Evolutionary conservation across 1,284 basidiomycete species (phyloP), one percentile per base, ranked within the genome.

Genomic region (Cryptococcus hybrid): DNA sequence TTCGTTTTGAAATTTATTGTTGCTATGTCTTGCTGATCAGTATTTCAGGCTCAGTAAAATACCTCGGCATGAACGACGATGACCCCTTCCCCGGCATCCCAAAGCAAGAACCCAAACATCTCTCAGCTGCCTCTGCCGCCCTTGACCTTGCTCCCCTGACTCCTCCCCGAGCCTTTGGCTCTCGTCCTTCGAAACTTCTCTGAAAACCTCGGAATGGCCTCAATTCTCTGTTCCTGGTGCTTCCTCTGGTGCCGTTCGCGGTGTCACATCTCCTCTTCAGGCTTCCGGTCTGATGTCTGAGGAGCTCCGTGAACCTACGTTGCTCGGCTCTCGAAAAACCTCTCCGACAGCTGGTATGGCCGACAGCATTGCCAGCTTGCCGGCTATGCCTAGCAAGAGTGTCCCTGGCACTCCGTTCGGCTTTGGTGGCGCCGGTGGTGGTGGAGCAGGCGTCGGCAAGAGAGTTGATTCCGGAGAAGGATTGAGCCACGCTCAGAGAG

Each of bases 121-220:
- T 93, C 52, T 90, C 91, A 0, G 86, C 89, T n/a, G 88, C 90
- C 8, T 94, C 92, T 18, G 92, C 90, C 34, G 93, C 93, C 38
- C 80, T 97, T 65, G 94, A 97, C 76, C 84, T 96, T 44, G 94
- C 94, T 7, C 89, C 92, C 43, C 83, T 92, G 73, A 88, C 87
- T 13, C 86, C 88, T 24, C 85, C 88, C 49, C 85, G 87, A 47
- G 83, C 84, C 49, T 85, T 84, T 61, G 78, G 83, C 18, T 75
- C 78, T 47, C 84, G 87, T 57, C 80, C 80, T 77, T 84, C 55
- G 85, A 87, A 50, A 76, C 80, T 36, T 82, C 84, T 15, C 64
- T 76, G 69, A 90, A 90, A 73, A 82, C 88, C 1, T 92, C 92
- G 3, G 92, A 97, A 74, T 97, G 94, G 94, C 90, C 92, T 46